phyloP scores from a whole-genome alignment of 345 rosid species.

The Eutrema japonicum region DNA sequence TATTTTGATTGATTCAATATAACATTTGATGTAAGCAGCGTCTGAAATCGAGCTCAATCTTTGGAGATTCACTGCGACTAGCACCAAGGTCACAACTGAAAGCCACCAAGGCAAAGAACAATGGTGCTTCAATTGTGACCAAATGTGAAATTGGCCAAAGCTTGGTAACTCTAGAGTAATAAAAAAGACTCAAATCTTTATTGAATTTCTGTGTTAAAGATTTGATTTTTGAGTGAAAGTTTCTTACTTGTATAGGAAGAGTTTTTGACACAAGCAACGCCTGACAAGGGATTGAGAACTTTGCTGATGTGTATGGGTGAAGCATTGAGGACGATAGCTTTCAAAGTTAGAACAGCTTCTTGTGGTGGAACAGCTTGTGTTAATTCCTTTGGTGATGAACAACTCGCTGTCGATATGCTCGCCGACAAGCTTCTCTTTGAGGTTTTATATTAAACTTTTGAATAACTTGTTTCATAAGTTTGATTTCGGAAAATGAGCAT shows the following conservation, averaged over 20 bases:
- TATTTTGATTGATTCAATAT: background rate
- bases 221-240: slow-evolving; percentile 16
- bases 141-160: slow-evolving; percentile 93
- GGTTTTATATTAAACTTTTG: slow-evolving; percentile 45
- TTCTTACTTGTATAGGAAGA: slow-evolving; percentile 66
- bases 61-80: slow-evolving; percentile 72
- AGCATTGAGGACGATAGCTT: slow-evolving; percentile 86
- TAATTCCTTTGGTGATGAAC: slow-evolving; percentile 94
- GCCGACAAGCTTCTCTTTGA: slow-evolving; percentile 94
- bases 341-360: slow-evolving; percentile 95
- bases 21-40: slow-evolving; percentile 39
- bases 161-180: slow-evolving; percentile 56
- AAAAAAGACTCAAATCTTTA: slow-evolving; percentile 8
- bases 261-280: slow-evolving; percentile 78
- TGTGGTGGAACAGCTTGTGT: slow-evolving; percentile 97
- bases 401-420: slow-evolving; percentile 96
- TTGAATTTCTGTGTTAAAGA: background rate
- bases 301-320: slow-evolving; percentile 93
- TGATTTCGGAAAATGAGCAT: background rate
- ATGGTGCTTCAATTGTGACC: slow-evolving; percentile 57
- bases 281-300: slow-evolving; percentile 78
- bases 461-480: background rate
- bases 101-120: slow-evolving; percentile 59
- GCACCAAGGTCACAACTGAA: slow-evolving; percentile 58
- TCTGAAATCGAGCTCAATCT: slow-evolving; percentile 56